These are phyloP conservation scores for Ascomycota sp. DNA, from an alignment of 2,329 filamentous ascomycete genomes.

Conservation along the genomic window DNA sequence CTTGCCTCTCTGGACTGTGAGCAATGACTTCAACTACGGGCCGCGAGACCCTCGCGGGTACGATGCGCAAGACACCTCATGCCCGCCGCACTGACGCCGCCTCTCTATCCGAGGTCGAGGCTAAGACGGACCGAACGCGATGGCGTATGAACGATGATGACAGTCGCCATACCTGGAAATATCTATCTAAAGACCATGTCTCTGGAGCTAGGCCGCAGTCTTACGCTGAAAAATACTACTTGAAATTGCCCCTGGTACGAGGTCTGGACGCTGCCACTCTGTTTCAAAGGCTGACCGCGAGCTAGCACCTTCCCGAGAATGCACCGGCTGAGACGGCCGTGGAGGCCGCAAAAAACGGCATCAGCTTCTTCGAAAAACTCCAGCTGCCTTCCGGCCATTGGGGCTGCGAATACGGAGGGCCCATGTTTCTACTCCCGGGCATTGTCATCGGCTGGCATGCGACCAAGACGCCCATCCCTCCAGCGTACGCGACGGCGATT, in stretches of 20 bases:
- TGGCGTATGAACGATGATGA: constrained; percentile 74
- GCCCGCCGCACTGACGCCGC: too few relatives aligned
- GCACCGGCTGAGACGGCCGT: constrained; percentile 51
- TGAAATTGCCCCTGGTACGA: constrained; percentile 58
- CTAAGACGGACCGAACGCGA: constrained; percentile 55
- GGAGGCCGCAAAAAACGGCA: constrained; percentile 60
- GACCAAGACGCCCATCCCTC: constrained; percentile 70
- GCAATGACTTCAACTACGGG: constrained; percentile 6
- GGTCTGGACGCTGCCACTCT: background rate
- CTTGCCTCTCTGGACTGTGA: too few relatives aligned
- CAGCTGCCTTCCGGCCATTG: constrained; percentile 82
- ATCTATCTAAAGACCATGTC: constrained; percentile 55
- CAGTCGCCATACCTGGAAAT: constrained; percentile 87
- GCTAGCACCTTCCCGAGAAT: constrained; percentile 53
- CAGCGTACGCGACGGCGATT: constrained; percentile 66
- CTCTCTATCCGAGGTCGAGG: constrained; percentile 24
- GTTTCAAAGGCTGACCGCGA: background rate
- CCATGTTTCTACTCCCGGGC: constrained; percentile 85
- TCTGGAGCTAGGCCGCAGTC: constrained; percentile 66
- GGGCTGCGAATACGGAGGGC: constrained; percentile 94
- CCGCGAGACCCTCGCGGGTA: constrained; percentile 10
- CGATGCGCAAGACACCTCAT: constrained; percentile 23
- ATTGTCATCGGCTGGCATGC: constrained; percentile 73
- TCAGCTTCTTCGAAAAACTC: constrained; percentile 74
- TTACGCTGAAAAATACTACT: constrained; percentile 70